Evolutionary conservation across 192 early-diverging fungal genomes (phyloP).

Genomic region (Haplosporangium gracile): DNA sequence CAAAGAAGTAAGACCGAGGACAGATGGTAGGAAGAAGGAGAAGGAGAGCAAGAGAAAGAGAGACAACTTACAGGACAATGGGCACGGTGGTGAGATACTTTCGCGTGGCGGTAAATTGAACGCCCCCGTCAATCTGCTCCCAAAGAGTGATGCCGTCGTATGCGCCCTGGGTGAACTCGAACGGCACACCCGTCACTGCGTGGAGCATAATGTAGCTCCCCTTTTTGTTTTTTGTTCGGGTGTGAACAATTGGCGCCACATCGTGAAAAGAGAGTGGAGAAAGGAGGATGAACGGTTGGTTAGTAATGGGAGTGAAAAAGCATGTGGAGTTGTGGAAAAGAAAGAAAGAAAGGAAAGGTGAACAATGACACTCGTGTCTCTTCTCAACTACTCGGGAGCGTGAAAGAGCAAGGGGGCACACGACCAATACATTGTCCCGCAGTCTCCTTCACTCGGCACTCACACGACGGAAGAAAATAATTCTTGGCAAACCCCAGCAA

Average conservation of each 20-base stretch:
- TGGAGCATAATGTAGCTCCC: conserved; percentile 98
- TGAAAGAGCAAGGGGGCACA: conserved; percentile 1
- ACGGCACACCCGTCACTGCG: conserved; percentile 94
- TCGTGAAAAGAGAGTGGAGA: background rate
- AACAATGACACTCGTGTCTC: background rate
- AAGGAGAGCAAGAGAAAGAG: background rate
- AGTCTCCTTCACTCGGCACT: background rate
- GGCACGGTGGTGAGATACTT: conserved; percentile 97
- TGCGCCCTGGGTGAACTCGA: conserved; percentile 93
- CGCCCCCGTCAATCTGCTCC: conserved; percentile 99
- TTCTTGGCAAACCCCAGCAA: background rate
- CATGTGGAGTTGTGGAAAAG: background rate
- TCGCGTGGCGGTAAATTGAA: conserved; percentile 96
- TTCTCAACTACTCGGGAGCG: background rate
- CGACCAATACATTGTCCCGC: background rate
- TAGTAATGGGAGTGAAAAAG: background rate
- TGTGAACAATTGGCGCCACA: background rate
- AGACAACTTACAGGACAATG: conserved; percentile 85
- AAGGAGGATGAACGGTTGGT: background rate
- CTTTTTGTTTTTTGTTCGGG: conserved; percentile 55
- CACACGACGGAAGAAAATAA: background rate
- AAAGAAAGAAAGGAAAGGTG: background rate
- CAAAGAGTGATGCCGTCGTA: conserved; percentile 95
- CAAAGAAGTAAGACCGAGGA: background rate
- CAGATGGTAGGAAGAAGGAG: background rate